Evolutionary conservation across 176 grass and related monocot genomes (phyloP).

Genomic region (Thalia dealbata): DNA sequence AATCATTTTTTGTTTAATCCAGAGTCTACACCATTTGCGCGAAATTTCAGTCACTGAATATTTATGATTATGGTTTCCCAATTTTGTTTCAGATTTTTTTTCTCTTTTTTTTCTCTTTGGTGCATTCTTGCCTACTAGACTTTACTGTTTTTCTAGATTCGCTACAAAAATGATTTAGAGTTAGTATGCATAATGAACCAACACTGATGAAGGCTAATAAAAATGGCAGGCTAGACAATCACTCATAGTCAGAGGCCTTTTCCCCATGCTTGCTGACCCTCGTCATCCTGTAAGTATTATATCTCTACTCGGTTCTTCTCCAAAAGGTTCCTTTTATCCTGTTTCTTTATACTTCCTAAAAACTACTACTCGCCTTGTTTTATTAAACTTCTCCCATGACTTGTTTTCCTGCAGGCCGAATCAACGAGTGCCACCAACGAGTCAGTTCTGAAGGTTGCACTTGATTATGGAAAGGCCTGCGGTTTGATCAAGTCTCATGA

Average conservation of each 20-base stretch:
- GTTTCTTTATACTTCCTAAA: neutral
- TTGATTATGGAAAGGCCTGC: constrained; percentile 82
- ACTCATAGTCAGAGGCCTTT: constrained; percentile 92
- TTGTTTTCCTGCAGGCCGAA: constrained; percentile 42
- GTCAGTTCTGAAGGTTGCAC: constrained; percentile 93
- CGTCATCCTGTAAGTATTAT: constrained; percentile 96
- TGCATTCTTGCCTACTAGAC: neutral
- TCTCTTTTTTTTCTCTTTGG: no score
- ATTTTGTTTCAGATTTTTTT: neutral
- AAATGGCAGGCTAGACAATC: constrained; percentile 80
- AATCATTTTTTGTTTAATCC: constrained; percentile 1
- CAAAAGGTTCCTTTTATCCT: neutral
- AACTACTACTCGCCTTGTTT: neutral
- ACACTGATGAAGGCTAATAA: neutral
- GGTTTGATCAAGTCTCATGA: constrained; percentile 91
- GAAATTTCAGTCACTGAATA: neutral
- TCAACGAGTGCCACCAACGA: constrained; percentile 70
- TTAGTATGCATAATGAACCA: neutral
- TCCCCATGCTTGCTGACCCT: constrained; percentile 97
- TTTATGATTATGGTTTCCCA: neutral
- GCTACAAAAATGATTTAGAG: neutral
- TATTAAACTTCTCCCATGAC: neutral
- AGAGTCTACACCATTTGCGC: neutral
- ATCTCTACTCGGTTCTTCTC: neutral
- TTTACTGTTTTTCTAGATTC: neutral